Base-by-base conservation (phyloP, 768 basidiomycete genomes). In the Hygrocybe coccinea region DNA sequence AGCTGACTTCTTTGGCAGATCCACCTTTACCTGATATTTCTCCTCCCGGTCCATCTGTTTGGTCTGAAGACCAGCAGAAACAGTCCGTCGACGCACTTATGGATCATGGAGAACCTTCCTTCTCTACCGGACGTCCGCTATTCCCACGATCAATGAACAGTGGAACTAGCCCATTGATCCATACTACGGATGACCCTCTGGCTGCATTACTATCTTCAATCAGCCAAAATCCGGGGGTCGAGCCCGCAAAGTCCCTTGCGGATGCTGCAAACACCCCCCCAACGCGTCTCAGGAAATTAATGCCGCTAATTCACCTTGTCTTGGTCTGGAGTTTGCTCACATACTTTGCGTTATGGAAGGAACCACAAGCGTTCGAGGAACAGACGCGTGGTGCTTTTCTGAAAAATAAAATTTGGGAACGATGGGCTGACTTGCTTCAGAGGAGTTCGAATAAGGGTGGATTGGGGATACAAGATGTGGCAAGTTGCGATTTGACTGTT, bases 61-160 rank as follows among this genome's bases (percentile, higher is more conserved):
- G 85, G 87, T 79, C 82, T 8, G 72, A 80, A 43, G 84, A 89
- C 56, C 84, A 88, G 56, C 86, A 88, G 62, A 74, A 74, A 53
- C 83, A 85, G 59, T 78, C 89, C 59, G 73, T 89, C 70, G 79
- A 81, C 56, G 85, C 87, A 1, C 73, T 91, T 29, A 77, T 88
- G 72, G 70, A 64, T 33, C 68, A 63, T 34, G 54, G 61, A n/a
- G 34, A 57, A 19, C n/a, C 61, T 25, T 50, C 64, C 38, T 54
- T 37, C 50, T 55, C 57, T 45, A 55, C 34, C 8, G 38, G 36
- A 2, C 21, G 14, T 17, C 11, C 41, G 33, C 58, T 39, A 50
- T 21, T 29, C 21, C 41, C 51, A 53, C 17, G 10, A 8, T 19
- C 38, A n/a, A 10, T 15, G 39, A 54, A 29, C 46, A 55, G 22